Evolutionary conservation across 768 basidiomycete species (phyloP).

Genomic region (Melanogaster broomeanus): DNA sequence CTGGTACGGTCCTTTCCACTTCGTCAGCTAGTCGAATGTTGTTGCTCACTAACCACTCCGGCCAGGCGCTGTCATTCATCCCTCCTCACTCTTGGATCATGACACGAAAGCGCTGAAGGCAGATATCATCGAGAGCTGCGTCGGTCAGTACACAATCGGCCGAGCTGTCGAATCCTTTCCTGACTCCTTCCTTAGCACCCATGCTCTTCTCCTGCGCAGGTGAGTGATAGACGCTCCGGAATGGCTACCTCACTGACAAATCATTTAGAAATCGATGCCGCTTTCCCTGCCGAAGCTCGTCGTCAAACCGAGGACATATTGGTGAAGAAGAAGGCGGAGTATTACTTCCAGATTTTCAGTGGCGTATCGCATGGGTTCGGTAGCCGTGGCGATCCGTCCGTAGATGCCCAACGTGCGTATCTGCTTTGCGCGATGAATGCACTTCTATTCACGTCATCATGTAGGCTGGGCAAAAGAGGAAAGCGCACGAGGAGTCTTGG

Average conservation of each 20-base stretch:
- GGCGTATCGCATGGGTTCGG: constrained; percentile 41
- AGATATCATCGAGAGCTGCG: constrained; percentile 47
- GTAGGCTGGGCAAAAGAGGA: constrained; percentile 65
- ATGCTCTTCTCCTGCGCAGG: constrained; percentile 59
- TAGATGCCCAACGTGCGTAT: constrained; percentile 23
- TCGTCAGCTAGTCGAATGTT: neutral
- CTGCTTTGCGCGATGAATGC: neutral
- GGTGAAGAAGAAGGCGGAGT: constrained; percentile 48
- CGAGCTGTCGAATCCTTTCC: neutral
- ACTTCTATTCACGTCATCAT: neutral
- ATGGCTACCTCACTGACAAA: neutral
- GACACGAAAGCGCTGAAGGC: constrained; percentile 38
- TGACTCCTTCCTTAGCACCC: constrained; percentile 41
- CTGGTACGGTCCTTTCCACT: constrained; percentile 35
- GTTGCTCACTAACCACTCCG: neutral
- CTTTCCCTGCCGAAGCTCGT: constrained; percentile 55
- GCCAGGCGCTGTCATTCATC: constrained; percentile 58
- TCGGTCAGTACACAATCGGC: constrained; percentile 38
- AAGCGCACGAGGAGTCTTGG: constrained; percentile 48
- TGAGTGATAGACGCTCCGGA: constrained; percentile 16
- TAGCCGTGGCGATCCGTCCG: constrained; percentile 29
- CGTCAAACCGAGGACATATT: constrained; percentile 59
- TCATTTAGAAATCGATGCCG: constrained; percentile 49
- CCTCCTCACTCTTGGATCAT: constrained; percentile 29
- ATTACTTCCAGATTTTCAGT: constrained; percentile 61